Base-by-base conservation (phyloP, 805 yeast species). In the Jamesozyma spencerorum region DNA sequence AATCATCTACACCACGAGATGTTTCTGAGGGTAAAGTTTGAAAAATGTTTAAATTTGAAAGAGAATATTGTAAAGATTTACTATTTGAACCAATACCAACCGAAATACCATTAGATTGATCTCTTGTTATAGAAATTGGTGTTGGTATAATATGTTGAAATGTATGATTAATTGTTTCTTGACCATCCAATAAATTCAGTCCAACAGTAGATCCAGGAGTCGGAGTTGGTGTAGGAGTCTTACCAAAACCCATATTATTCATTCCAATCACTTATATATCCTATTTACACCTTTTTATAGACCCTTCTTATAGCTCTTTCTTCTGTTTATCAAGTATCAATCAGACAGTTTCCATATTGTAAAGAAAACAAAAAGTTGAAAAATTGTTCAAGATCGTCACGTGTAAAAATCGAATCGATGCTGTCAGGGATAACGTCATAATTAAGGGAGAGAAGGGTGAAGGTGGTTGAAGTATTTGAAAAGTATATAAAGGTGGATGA, bases 1-100 rank as follows among this genome's bases (percentile, higher is more conserved):
- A 60, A 40, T 77, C 76, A 36, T 78, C 77, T 4, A 76, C 72
- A 13, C 94, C 94, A 45, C 70, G 69, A 41, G 66, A 64, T 3
- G 62, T 50, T 31, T 57, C 60, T 26, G 47, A 47, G 18, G 64
- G 64, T 40, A 60, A 44, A 36, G 51, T 54, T 37, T 60, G 62
- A 44, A 57, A 60, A 11, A 60, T 53, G 18, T 49, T 56, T 38
- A 60, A 45, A 36, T 58, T 58, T 1, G 58, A 53, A 20, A 60
- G 37, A 6, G 63, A 53, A 32, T 53, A 57, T 37, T 57, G 63
- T 38, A 53, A n/a, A 11, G 50, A 40, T 10, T 24, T 40, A 17
- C 36, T 24, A 20, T 42, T 43, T 3, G 46, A 28, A 3, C 34
- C 27, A 3, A 32, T 30, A 12, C 43, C 46, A 5, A 41, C 18